A percentile compares a stretch with the other conserved stretches of the same genome.
These are phyloP conservation scores for Didymella sp. DNA, from an alignment of 2,329 filamentous ascomycete genomes.

Conservation along the genomic window DNA sequence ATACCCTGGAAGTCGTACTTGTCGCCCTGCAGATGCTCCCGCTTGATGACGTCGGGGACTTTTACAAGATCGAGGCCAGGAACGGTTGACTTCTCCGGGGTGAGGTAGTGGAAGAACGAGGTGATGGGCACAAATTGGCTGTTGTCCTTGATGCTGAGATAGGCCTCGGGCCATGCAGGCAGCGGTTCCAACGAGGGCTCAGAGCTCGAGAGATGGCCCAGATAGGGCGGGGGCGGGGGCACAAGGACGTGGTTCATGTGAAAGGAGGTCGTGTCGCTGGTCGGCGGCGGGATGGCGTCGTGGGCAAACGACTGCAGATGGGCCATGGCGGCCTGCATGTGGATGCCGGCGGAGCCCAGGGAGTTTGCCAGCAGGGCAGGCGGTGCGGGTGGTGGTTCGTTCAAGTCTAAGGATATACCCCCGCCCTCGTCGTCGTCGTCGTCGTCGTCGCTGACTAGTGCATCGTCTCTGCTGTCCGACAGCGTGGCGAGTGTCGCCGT, in stretches of 20 bases:
- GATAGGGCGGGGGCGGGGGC: conserved; percentile 19
- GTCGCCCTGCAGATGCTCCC: conserved; percentile 45
- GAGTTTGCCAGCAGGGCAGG: conserved; percentile 6
- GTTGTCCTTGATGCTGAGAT: conserved; percentile 40
- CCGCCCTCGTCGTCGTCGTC: conserved; percentile 30
- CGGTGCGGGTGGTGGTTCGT: conserved; percentile 15
- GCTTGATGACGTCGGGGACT: conserved; percentile 37
- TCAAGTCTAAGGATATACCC: conserved; percentile 37
- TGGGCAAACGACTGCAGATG: conserved; percentile 23
- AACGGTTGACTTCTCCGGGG: conserved; percentile 22
- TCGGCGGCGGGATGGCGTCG: conserved; percentile 14
- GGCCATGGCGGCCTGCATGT: conserved; percentile 28
- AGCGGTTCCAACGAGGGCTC: conserved; percentile 33
- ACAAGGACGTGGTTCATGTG: conserved; percentile 25
- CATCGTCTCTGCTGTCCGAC: conserved; percentile 37
- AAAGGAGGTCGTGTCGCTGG: conserved; percentile 21
- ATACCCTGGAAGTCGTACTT: conserved; percentile 50
- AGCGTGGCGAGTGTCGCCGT: conserved; percentile 40
- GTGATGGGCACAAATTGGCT: conserved; percentile 39
- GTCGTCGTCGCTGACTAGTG: conserved; percentile 23
- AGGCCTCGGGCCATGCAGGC: conserved; percentile 34
- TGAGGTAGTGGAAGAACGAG: conserved; percentile 37
- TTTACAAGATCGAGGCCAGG: conserved; percentile 34
- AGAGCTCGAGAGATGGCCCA: conserved; percentile 25
- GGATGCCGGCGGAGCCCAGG: conserved; percentile 8